Base-by-base conservation (phyloP, 129 eudicot genomes). In the Calendula officinalis region DNA sequence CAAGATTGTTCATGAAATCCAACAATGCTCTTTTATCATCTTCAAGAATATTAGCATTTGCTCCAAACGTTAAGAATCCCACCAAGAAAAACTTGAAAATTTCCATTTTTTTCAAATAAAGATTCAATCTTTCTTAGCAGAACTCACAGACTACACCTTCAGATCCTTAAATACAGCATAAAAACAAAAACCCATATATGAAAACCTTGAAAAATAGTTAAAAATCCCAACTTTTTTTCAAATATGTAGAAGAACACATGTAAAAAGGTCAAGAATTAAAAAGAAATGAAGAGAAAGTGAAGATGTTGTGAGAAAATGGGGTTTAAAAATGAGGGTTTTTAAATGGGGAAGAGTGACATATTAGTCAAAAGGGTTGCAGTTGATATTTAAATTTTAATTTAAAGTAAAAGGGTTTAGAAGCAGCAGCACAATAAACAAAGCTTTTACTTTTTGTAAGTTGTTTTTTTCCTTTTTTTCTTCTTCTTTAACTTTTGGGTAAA, bases 11-110 rank as follows among this genome's bases (percentile, higher is more conserved):
- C 46, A 81, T 75, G 58, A 91, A 91, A 81, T 87, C 94, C 14
- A 91, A 76, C 81, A 91, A 81, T 64, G 98, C 98, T 52, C 16
- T 75, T 76, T 83, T 87, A 55, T 91, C 97, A 56, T 72, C 79
- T 52, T 91, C 94, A 77, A 86, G 58, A 60, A 84, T 69, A 14
- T 48, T 46, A 14, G 65, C 82, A 69, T 53, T 77, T 45, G 70
- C 82, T 62, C 71, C 76, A 40, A 68, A 50, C 30, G 47, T 63
- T 33, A 72, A 40, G 35, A 77, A 44, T 6, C 86, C 84, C 69
- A 79, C 77, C 69, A 84, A 67, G 67, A 79, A 81, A 69, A 77
- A 8, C 69, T 62, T 50, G 51, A 44, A 44, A 68, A 54, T 50
- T 70, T n/a, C 84, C 95, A 82, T 86, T 77, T 81, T 62, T 39